phyloP scores from a whole-genome alignment of 2,329 filamentous ascomycete species.

The Trichophyton simii region DNA sequence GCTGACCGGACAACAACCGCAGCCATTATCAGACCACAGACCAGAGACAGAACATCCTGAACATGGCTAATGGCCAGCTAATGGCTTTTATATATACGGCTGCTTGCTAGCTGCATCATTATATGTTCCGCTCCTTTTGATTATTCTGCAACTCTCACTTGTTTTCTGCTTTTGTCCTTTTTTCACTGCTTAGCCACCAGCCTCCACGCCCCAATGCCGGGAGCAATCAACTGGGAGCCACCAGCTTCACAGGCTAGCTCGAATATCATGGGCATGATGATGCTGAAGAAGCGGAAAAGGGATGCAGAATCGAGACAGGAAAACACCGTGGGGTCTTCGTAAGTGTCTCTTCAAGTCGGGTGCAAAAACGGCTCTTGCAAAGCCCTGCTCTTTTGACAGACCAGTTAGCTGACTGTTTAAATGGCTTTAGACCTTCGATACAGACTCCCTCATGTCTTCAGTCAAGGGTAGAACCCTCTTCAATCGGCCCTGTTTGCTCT shows the following conservation, averaged over 20 bases:
- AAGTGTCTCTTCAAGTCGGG: not conserved
- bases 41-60: not conserved
- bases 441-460: not conserved
- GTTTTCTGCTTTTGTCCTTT: not conserved
- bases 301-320: not conserved
- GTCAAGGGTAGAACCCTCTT: not conserved
- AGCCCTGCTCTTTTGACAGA: not conserved
- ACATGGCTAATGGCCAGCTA: not conserved
- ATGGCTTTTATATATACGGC: not conserved
- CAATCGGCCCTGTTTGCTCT: not conserved
- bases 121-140: not conserved
- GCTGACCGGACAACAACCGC: not conserved
- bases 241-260: not conserved
- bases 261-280: not conserved
- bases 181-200: not conserved
- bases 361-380: too few species aligned
- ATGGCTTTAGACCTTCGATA: not conserved
- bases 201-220: not conserved
- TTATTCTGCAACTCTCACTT: not conserved
- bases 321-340: not conserved
- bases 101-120: not conserved
- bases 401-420: not conserved
- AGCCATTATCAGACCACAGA: not conserved
- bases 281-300: conserved; percentile 2
- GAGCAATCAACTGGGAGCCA: not conserved